Percentiles rank a stretch among this genome's conserved stretches.
Evolutionary conservation across 2,329 filamentous ascomycete species (phyloP).

Genomic region (Pyrenophora teres): DNA sequence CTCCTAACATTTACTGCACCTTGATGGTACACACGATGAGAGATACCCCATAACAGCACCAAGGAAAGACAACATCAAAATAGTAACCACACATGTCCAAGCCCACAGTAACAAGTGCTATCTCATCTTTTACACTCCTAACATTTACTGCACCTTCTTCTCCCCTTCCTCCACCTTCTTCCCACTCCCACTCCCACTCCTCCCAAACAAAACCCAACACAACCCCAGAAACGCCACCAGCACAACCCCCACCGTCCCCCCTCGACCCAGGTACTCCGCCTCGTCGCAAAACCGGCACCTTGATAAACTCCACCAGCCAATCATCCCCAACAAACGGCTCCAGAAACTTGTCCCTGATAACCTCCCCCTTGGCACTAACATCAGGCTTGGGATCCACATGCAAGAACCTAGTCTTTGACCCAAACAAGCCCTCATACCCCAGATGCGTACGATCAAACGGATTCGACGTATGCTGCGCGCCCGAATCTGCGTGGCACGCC

Average conservation of each 20-base stretch:
- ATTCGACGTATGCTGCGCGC: slow-evolving; percentile 71
- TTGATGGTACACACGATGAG: slow-evolving; percentile 18
- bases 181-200: background rate
- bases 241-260: slow-evolving; percentile 51
- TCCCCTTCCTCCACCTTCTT: slow-evolving; percentile 10
- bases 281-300: slow-evolving; percentile 52
- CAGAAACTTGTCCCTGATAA: slow-evolving; percentile 51
- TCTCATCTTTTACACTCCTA: background rate
- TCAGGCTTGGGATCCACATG: slow-evolving; percentile 56
- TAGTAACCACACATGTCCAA: too few relatives aligned
- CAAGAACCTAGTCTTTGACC: slow-evolving; percentile 78
- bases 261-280: slow-evolving; percentile 46
- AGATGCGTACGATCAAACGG: slow-evolving; percentile 85
- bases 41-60: slow-evolving; percentile 9
- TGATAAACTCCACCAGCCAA: slow-evolving; percentile 39
- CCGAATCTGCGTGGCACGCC: slow-evolving; percentile 74
- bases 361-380: slow-evolving; percentile 29
- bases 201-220: slow-evolving; percentile 48
- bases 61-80: too few relatives aligned
- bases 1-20: slow-evolving; percentile 19
- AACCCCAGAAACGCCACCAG: slow-evolving; percentile 53
- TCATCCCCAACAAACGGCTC: slow-evolving; percentile 3
- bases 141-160: slow-evolving; percentile 30
- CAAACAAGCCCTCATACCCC: slow-evolving; percentile 85
- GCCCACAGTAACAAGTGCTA: background rate